Percentiles rank a stretch among this genome's conserved stretches.
These are phyloP conservation scores for Aspergillus proliferans DNA, from an alignment of 2,329 filamentous ascomycete species.

Conservation along the genomic window DNA sequence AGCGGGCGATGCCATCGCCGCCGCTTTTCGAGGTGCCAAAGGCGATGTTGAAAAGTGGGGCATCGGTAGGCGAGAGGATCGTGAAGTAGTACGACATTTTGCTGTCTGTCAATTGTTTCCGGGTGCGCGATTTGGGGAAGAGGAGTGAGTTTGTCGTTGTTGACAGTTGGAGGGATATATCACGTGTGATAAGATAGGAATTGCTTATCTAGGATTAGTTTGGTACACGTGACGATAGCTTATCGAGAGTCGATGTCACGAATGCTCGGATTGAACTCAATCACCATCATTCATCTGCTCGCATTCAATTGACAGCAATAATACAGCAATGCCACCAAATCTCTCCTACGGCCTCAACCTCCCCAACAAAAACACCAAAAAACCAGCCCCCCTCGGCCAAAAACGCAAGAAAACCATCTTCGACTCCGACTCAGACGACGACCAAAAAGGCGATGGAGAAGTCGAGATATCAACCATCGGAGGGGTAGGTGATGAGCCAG, in stretches of 20 bases:
- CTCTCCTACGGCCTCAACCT: conserved; percentile 41
- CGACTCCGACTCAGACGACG: conserved; percentile 35
- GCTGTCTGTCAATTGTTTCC: background rate
- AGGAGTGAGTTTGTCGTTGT: too few relatives aligned
- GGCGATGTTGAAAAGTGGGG: conserved; percentile 91
- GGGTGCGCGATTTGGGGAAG: too few relatives aligned
- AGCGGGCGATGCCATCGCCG: conserved; percentile 85
- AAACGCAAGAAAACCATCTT: conserved; percentile 46
- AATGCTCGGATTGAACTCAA: too few relatives aligned
- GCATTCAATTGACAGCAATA: background rate
- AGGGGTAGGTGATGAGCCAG: conserved; percentile 28
- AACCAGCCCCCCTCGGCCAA: conserved; percentile 29
- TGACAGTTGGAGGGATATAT: too few relatives aligned
- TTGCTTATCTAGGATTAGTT: background rate
- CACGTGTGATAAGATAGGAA: too few relatives aligned
- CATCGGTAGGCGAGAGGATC: conserved; percentile 91
- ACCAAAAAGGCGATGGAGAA: conserved; percentile 10
- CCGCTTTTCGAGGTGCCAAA: conserved; percentile 96
- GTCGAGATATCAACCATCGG: conserved; percentile 36
- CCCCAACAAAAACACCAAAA: conserved; percentile 30
- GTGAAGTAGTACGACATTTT: conserved; percentile 98
- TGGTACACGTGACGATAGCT: background rate
- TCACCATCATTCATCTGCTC: background rate
- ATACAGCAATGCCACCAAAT: conserved; percentile 21
- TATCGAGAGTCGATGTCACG: background rate